phyloP scores from a whole-genome alignment of 176 grass and related monocot species.

The Carex pumila region DNA sequence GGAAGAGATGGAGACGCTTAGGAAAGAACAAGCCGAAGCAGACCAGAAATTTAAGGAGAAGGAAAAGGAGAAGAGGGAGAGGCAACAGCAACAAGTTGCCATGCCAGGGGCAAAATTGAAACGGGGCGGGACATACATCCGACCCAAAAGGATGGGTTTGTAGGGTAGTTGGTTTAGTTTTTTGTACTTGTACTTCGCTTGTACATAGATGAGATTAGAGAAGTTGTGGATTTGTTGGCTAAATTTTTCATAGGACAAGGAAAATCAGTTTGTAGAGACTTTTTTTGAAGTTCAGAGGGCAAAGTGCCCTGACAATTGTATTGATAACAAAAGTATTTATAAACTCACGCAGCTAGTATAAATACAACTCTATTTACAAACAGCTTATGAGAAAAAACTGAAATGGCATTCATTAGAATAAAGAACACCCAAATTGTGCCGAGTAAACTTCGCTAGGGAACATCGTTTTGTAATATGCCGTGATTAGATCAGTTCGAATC shows the following conservation, averaged over 20 bases:
- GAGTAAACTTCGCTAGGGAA: no score
- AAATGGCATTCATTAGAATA: background rate
- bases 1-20: conserved; percentile 91
- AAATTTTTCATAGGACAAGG: no score
- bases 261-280: no score
- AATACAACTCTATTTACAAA: no score
- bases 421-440: background rate
- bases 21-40: conserved; percentile 63
- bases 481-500: no score
- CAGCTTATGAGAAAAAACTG: no score
- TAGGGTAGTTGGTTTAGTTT: conserved; percentile 18
- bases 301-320: no score
- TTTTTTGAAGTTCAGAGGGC: no score
- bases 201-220: background rate
- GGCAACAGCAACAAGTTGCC: conserved; percentile 77
- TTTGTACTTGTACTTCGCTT: background rate
- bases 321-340: no score
- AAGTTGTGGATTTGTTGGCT: no score
- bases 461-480: no score
- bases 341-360: no score
- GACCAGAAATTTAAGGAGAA: conserved; percentile 44
- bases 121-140: conserved; percentile 62
- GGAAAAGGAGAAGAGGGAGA: conserved; percentile 68
- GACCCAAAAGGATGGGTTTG: conserved; percentile 69
- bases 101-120: conserved; percentile 90